Base-by-base conservation (phyloP, 2,329 filamentous ascomycete species). In the Botrytis tulipae region DNA sequence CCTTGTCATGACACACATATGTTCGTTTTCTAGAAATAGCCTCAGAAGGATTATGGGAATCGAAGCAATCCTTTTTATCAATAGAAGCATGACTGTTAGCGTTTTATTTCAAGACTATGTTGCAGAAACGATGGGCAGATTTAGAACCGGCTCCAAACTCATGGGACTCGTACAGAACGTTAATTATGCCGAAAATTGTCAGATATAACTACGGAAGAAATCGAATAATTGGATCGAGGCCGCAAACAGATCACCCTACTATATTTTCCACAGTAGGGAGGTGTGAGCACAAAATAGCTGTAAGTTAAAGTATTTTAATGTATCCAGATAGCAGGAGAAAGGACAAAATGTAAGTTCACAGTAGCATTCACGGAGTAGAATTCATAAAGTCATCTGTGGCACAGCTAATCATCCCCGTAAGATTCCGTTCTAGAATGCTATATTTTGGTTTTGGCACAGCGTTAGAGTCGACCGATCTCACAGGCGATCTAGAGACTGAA, bases 11-110 rank as follows among this genome's bases (percentile, higher is more conserved):
- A 1, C 37, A 37, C 37, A 1, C 20, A 40, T 37, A 9, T 25
- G 9, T 25, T 14, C 0, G 22, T 22, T 61, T 61, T 37, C 20
- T 14, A 48, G 3, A 29, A 63, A 10, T 0, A 3, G 7, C 25
- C 3, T 20, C 14, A 4, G 25, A 29, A 61, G 59, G 32, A 61
- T 25, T 6, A 7, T 40, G 12, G 32, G 20, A 37, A 14, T 5
- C 0, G 4, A 4, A 12, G 22, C 14, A 40, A 4, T 18, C 3
- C n/a, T 16, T 5, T 18, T 20, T 1, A 42, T 63, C 7, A 9
- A 29, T 37, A 37, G 37, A 37, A 37, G 37, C 37, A 37, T 37
- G 37, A 37, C 8, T 37, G 37, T 37, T 8, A 37, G 8, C 6
- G 1, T 37, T 37, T 6, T 5, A 37, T 37, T 10, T 37, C 37